Percentiles rank a stretch among this genome's conserved stretches.
These are phyloP conservation scores for Cryptococcus jaspeensis DNA, from an alignment of 1,284 basidiomycete genomes.

Conservation along the genomic window DNA sequence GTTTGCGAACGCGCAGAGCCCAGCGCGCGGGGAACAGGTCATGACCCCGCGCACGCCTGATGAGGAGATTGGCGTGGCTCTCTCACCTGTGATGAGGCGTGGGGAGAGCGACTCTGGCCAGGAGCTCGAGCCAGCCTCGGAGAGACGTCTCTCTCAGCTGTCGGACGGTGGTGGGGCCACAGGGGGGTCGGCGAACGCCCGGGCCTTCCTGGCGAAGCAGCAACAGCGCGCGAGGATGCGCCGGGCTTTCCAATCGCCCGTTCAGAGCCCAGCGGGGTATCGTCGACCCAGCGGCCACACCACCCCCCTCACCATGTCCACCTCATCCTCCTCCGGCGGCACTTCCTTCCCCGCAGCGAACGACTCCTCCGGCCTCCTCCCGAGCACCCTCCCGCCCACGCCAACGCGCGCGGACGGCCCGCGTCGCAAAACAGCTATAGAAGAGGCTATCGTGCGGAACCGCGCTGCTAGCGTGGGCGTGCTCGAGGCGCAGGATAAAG, in stretches of 20 bases:
- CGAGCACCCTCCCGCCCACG: conserved; percentile 3
- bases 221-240: conserved; percentile 37
- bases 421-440: conserved; percentile 24
- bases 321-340: conserved; percentile 14
- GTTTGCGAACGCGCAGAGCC: background rate
- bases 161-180: conserved; percentile 3
- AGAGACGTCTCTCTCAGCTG: background rate
- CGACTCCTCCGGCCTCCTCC: conserved; percentile 10
- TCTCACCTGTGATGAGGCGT: background rate
- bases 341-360: conserved; percentile 5
- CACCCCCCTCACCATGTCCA: background rate
- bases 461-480: conserved; percentile 24
- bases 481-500: conserved; percentile 9
- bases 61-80: background rate
- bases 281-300: background rate
- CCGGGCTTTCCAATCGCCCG: conserved; percentile 41
- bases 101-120: background rate
- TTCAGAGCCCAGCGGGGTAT: conserved; percentile 13
- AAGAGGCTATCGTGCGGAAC: conserved; percentile 33
- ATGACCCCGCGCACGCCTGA: too few relatives aligned
- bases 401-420: conserved; percentile 6
- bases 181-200: conserved; percentile 27
- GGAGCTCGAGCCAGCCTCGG: background rate
- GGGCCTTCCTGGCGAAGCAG: conserved; percentile 40
- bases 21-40: background rate